A percentile compares a stretch with the other conserved stretches of the same genome.
These are phyloP conservation scores for Setaria italica DNA, from an alignment of 202 grass and related monocot genomes.

Conservation along the genomic window DNA sequence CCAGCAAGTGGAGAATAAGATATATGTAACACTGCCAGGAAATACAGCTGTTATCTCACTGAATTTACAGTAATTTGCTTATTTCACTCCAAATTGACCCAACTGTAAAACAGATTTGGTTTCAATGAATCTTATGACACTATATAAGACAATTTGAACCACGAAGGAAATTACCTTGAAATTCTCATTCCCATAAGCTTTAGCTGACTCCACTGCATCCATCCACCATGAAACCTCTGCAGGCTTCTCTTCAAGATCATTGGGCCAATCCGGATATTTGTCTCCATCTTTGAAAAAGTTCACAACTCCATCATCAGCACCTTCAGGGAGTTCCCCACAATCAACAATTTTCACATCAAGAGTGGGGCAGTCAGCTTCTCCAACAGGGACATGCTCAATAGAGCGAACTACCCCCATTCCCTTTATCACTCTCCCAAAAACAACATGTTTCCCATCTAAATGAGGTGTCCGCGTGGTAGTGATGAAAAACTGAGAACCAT, in stretches of 20 bases:
- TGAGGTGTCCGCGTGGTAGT: constrained; percentile 94
- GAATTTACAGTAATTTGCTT: background rate
- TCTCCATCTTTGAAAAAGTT: constrained; percentile 95
- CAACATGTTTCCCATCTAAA: constrained; percentile 96
- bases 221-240: constrained; percentile 96
- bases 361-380: constrained; percentile 68
- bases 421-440: constrained; percentile 94
- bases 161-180: constrained; percentile 75
- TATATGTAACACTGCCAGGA: background rate
- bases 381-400: constrained; percentile 68
- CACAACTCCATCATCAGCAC: constrained; percentile 73
- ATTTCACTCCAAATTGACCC: background rate
- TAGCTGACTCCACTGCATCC: constrained; percentile 79
- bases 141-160: background rate
- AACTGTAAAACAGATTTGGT: constrained; percentile 3
- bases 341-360: constrained; percentile 77
- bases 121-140: too few relatives aligned
- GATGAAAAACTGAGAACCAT: constrained; percentile 98
- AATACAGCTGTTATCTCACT: background rate
- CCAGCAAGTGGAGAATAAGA: constrained; percentile 9
- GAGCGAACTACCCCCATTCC: constrained; percentile 97
- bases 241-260: constrained; percentile 86
- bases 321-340: constrained; percentile 89
- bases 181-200: constrained; percentile 87
- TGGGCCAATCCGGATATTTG: constrained; percentile 90